A percentile compares a stretch with the other conserved stretches of the same genome.
phyloP scores from a whole-genome alignment of 331 rosid genomes.

The Acacia pycnantha region DNA sequence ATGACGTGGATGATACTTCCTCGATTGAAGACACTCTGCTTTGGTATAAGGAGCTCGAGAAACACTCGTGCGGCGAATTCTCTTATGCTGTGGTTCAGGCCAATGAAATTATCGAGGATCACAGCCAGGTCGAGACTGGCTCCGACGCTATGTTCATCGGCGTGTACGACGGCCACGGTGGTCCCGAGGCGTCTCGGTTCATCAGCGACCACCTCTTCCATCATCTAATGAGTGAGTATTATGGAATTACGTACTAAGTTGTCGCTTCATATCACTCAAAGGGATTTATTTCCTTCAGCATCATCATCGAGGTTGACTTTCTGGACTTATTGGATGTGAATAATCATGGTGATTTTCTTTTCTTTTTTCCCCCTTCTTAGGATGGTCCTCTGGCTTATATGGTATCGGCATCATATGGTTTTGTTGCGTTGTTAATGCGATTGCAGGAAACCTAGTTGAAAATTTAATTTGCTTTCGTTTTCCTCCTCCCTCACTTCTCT shows the following conservation, averaged over 20 bases:
- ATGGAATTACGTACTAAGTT: background rate
- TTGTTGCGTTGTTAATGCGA: conserved; percentile 22
- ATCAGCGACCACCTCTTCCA: conserved; percentile 58
- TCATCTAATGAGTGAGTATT: conserved; percentile 45
- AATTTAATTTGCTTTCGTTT: conserved; percentile 1
- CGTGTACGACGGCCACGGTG: conserved; percentile 83
- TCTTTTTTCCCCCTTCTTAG: background rate
- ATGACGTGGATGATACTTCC: conserved; percentile 46
- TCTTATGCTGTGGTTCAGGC: conserved; percentile 85
- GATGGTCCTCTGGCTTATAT: conserved; percentile 24
- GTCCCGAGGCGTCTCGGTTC: conserved; percentile 64
- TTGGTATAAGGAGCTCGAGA: conserved; percentile 70
- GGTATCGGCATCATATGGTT: conserved; percentile 10
- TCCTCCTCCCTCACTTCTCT: background rate
- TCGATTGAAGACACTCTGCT: conserved; percentile 52
- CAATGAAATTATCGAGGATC: conserved; percentile 71
- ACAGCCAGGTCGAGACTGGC: conserved; percentile 81
- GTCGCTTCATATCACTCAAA: conserved; percentile 6
- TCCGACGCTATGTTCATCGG: conserved; percentile 69
- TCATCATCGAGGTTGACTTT: conserved; percentile 27
- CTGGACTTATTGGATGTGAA: conserved; percentile 18
- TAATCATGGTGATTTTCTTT: background rate
- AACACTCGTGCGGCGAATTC: conserved; percentile 68
- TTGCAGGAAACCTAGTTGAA: background rate
- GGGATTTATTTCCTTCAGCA: conserved; percentile 24